Percentiles rank a stretch among this genome's conserved stretches.
These are phyloP conservation scores for Brassica juncea DNA, from an alignment of 345 rosid species.

Conservation along the genomic window DNA sequence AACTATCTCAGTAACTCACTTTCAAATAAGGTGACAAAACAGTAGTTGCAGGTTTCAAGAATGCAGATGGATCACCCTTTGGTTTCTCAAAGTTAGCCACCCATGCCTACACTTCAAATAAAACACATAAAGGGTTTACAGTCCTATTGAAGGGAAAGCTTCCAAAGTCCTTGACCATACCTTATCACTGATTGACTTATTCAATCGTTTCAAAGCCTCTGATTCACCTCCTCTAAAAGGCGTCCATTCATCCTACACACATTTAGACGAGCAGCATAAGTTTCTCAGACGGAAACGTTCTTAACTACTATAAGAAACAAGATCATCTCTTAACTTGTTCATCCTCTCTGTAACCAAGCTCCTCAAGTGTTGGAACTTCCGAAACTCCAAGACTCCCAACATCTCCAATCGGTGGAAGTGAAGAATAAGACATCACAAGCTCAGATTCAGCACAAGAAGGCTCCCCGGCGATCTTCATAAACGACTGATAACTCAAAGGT, in stretches of 20 bases:
- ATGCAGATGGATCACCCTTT: conserved; percentile 92
- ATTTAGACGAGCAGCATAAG: conserved; percentile 1
- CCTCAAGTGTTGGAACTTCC: conserved; percentile 64
- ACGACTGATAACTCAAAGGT: conserved; percentile 79
- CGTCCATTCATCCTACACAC: conserved; percentile 55
- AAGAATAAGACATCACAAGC: conserved; percentile 50
- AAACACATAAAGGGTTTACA: neutral
- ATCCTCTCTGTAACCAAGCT: conserved; percentile 65
- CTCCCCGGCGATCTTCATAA: conserved; percentile 85
- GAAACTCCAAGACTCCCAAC: conserved; percentile 54
- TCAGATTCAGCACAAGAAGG: conserved; percentile 67
- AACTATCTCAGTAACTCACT: conserved; percentile 50
- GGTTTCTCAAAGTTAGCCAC: conserved; percentile 97
- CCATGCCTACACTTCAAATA: conserved; percentile 61
- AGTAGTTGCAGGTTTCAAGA: conserved; percentile 82
- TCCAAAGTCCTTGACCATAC: conserved; percentile 37
- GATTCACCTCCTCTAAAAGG: conserved; percentile 93
- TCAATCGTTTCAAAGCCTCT: conserved; percentile 70
- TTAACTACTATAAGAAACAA: neutral
- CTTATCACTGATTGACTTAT: conserved; percentile 62
- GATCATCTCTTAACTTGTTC: conserved; percentile 49
- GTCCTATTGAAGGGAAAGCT: neutral
- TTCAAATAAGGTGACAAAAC: conserved; percentile 89
- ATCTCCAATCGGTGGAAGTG: conserved; percentile 72
- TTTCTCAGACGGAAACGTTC: neutral